Percentiles rank a stretch among this genome's conserved stretches.
These are phyloP conservation scores for Mortierella sp. DNA, from an alignment of 371 early-diverging fungal species.

Conservation along the genomic window DNA sequence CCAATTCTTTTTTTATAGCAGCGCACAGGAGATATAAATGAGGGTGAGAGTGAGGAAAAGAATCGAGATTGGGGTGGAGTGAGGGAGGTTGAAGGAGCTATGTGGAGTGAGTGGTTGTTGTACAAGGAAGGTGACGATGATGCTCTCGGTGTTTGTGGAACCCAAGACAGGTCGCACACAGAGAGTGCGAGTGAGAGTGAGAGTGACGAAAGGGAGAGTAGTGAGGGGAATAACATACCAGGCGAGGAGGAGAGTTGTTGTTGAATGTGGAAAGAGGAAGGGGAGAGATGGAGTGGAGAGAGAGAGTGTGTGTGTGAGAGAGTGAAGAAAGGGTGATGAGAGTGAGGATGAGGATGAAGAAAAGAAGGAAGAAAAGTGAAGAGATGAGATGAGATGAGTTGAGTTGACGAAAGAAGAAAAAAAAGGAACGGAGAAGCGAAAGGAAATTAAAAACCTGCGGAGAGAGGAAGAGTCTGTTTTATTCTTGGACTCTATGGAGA, in stretches of 20 bases:
- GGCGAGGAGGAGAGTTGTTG: background rate
- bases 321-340: background rate
- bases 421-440: background rate
- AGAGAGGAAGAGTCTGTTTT: background rate
- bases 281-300: background rate
- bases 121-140: background rate
- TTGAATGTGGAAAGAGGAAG: background rate
- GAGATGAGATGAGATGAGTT: background rate
- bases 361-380: background rate
- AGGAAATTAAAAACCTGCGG: too few species aligned
- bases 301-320: too few species aligned
- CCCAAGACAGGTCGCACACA: background rate
- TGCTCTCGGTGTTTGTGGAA: constrained; percentile 12
- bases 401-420: background rate
- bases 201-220: background rate
- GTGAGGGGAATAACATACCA: background rate
- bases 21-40: background rate
- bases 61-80: background rate
- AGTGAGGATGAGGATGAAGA: background rate
- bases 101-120: background rate
- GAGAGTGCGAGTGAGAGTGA: background rate
- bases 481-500: too few species aligned
- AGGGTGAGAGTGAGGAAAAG: background rate
- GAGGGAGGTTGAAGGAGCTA: background rate
- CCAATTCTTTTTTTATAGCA: constrained; percentile 9